Evolutionary conservation across 2,329 filamentous ascomycete species (phyloP).

Genomic region (Zymoseptoria passerinii): DNA sequence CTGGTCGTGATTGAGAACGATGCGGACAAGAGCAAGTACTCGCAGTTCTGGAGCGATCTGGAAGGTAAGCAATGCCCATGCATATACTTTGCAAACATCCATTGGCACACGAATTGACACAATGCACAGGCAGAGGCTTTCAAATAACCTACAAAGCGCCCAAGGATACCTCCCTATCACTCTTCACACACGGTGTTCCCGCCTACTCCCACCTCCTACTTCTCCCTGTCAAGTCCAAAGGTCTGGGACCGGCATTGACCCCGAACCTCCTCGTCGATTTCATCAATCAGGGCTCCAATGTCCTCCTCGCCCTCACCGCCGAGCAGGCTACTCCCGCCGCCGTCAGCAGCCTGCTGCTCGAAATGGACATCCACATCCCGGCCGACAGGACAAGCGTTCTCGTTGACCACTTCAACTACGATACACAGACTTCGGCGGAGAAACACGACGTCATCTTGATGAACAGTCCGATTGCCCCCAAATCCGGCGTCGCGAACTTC

Average conservation of each 20-base stretch:
- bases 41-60: conserved; percentile 68
- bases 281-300: conserved; percentile 82
- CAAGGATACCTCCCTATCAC: conserved; percentile 64
- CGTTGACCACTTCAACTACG: conserved; percentile 94
- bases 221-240: conserved; percentile 84
- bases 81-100: not conserved
- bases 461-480: conserved; percentile 56
- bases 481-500: conserved; percentile 64
- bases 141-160: conserved; percentile 72
- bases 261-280: conserved; percentile 84
- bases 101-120: conserved; percentile 2
- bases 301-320: conserved; percentile 76
- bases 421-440: conserved; percentile 65
- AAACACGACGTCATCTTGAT: conserved; percentile 83
- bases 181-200: conserved; percentile 81
- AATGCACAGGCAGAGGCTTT: conserved; percentile 65
- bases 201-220: conserved; percentile 86
- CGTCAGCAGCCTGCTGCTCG: conserved; percentile 69
- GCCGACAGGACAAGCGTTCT: conserved; percentile 75
- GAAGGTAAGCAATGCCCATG: conserved; percentile 45
- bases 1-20: conserved; percentile 80
- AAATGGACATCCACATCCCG: conserved; percentile 84
- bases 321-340: conserved; percentile 60
- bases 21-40: conserved; percentile 72
- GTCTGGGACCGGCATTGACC: conserved; percentile 79